Base-by-base conservation (phyloP, 2,329 filamentous ascomycete species). In the Aspergillus brunneoviolaceus region DNA sequence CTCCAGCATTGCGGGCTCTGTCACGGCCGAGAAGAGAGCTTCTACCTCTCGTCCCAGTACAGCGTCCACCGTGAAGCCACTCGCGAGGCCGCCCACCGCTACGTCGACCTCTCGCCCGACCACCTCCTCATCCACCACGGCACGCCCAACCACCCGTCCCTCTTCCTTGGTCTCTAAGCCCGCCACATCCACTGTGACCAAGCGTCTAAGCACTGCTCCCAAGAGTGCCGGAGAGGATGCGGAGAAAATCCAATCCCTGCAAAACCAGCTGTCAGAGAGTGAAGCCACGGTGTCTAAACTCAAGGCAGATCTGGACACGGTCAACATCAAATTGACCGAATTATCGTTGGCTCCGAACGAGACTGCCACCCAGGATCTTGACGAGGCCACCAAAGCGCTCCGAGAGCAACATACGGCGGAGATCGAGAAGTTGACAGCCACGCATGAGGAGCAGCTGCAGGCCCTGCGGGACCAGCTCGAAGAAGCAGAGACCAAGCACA, bases 1-100 rank as follows among this genome's bases (percentile, higher is more conserved):
- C 60, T 72, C 73, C 25, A 78, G 73, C 61, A 70, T 76, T 33
- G 72, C 72, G 31, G 71, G 74, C 23, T 71, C 77, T 5, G 60
- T 72, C n/a, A 61, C 65, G 5, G 60, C 71, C 5, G 74, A 76
- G 51, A 72, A 69, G 58, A 76, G 73, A 59, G 59, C 72, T 45
- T 55, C 70, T 3, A 47, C 58, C 3, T 33, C 62, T 10, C 67
- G 66, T 21, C 55, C 65, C 16, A 62, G 62, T 51, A 65, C 72
- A 10, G 62, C 63, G 27, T 66, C 71, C 21, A 70, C 70, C 2
- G 65, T 67, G 11, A 66, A 66, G 16, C 60, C 70, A 27, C 64
- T 67, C 16, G 68, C 68, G 42, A 65, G 70, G 49, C 69, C 72
- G 11, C 31, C 68, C 3, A 59, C 75, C 16, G 64, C 67, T 27